phyloP scores from a whole-genome alignment of 177 flowering plant species.

The Vitis hybrid region DNA sequence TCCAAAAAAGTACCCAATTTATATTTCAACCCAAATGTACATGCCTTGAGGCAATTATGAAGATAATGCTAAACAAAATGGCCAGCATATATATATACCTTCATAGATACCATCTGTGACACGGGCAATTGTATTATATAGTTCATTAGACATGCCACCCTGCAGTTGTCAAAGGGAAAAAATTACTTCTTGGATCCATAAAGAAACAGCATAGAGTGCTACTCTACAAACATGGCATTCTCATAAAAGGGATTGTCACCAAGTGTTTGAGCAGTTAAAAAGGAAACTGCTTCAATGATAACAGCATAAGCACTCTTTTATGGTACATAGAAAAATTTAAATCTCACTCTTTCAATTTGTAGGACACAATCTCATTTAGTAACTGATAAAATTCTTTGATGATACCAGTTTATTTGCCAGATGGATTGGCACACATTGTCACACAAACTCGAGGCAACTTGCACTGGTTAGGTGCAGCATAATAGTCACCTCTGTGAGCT shows the following conservation, averaged over 20 bases:
- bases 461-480: no score
- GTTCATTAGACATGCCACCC: slow-evolving; percentile 99
- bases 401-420: no score
- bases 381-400: no score
- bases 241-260: neutral
- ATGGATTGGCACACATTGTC: no score
- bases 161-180: slow-evolving; percentile 28
- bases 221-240: neutral
- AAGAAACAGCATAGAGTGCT: neutral
- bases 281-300: no score
- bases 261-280: neutral
- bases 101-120: slow-evolving; percentile 99
- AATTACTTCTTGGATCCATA: neutral
- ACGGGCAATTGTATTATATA: slow-evolving; percentile 92
- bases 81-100: slow-evolving; percentile 34
- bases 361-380: no score
- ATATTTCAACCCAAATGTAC: neutral
- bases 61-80: neutral
- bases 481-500: no score
- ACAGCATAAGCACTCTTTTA: no score
- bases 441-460: no score
- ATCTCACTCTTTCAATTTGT: no score
- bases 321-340: no score
- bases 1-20: slow-evolving; percentile 3
- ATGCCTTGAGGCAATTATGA: neutral